Conservation (phyloP, 805 yeast species). For the Saturnispora gosingensis region DNA sequence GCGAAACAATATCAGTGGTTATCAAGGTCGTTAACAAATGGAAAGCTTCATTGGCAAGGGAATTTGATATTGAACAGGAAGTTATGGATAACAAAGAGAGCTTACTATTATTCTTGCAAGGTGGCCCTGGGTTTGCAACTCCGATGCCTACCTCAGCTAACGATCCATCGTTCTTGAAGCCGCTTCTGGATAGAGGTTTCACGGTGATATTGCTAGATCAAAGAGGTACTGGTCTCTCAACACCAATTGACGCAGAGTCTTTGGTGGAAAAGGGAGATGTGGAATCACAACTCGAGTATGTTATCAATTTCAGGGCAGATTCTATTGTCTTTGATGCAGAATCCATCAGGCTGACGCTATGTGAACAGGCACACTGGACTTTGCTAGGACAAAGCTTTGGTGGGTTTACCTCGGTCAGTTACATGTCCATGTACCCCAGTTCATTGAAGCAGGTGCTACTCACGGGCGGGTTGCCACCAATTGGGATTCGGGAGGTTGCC, state of each 20-base stretch:
- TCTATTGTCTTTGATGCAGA: conserved; percentile 45
- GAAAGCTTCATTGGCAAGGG: neutral
- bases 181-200: conserved; percentile 15
- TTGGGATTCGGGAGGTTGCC: conserved; percentile 31
- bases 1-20: conserved; percentile 1
- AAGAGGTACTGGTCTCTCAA: conserved; percentile 52
- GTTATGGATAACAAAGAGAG: conserved; percentile 20
- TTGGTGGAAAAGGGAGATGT: conserved; percentile 14
- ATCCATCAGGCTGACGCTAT: conserved; percentile 30
- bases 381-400: conserved; percentile 29
- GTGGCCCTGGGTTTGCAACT: conserved; percentile 48
- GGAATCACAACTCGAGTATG: conserved; percentile 28
- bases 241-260: conserved; percentile 33
- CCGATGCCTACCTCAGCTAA: conserved; percentile 13
- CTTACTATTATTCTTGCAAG: conserved; percentile 37
- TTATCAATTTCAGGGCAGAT: conserved; percentile 43
- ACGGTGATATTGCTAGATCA: conserved; percentile 40
- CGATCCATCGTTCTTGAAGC: conserved; percentile 14
- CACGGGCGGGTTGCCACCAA: conserved; percentile 54
- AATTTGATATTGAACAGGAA: conserved; percentile 10
- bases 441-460: conserved; percentile 36
- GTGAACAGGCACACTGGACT: conserved; percentile 33
- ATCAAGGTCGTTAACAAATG: conserved; percentile 16
- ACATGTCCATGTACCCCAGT: conserved; percentile 13
- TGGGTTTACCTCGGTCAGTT: conserved; percentile 10